Evolutionary conservation across 345 rosid species (phyloP).

Genomic region (Sonneratia caseolaris): DNA sequence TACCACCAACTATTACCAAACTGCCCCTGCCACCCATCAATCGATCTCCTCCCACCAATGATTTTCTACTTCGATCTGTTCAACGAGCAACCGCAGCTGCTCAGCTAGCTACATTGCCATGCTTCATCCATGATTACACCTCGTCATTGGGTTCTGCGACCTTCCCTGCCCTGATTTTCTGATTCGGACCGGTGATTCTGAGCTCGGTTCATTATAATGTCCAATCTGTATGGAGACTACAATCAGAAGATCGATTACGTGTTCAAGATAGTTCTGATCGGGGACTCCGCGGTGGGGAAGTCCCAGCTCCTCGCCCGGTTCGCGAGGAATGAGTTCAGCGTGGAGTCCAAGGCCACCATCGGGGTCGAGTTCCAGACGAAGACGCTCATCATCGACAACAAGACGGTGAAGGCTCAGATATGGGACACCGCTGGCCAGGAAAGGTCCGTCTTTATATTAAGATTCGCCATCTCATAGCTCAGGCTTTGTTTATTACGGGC

Average conservation of each 20-base stretch:
- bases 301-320: slow-evolving; percentile 72
- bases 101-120: not conserved
- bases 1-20: not conserved
- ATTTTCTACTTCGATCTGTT: not conserved
- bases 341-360: slow-evolving; percentile 76
- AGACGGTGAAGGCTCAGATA: slow-evolving; percentile 80
- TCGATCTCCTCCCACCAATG: not conserved
- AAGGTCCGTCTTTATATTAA: slow-evolving; percentile 26
- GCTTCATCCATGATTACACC: not conserved
- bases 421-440: slow-evolving; percentile 94
- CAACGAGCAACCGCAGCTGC: not conserved
- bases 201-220: slow-evolving; percentile 21
- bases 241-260: slow-evolving; percentile 82
- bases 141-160: not conserved
- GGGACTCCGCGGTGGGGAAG: slow-evolving; percentile 81
- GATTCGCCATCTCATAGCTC: not conserved
- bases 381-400: slow-evolving; percentile 62
- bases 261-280: slow-evolving; percentile 71
- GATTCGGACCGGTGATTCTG: not conserved
- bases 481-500: not conserved
- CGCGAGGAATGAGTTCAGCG: slow-evolving; percentile 69
- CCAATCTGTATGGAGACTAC: slow-evolving; percentile 66
- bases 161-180: slow-evolving; percentile 9
- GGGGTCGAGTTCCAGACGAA: slow-evolving; percentile 90
- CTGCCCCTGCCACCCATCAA: not conserved